A percentile compares a stretch with the other conserved stretches of the same genome.
These are phyloP conservation scores for Mycena amicta DNA, from an alignment of 768 basidiomycete species.

Conservation along the genomic window DNA sequence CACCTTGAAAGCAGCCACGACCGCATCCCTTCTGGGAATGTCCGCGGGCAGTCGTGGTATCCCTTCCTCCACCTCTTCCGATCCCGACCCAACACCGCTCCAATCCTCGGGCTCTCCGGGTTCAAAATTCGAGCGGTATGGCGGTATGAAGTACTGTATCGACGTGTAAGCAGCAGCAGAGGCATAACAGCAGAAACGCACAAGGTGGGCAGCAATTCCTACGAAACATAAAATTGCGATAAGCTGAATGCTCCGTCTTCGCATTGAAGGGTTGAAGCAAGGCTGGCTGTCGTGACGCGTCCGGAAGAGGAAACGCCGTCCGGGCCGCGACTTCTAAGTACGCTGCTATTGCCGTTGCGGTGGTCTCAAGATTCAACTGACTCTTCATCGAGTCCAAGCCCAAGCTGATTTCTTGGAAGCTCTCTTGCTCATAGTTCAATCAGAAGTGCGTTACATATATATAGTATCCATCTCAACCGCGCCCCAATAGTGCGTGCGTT, in stretches of 20 bases:
- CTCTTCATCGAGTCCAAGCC: no score
- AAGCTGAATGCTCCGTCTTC: neutral
- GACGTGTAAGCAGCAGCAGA: neutral
- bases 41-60: slow-evolving; percentile 37
- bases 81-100: neutral
- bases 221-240: neutral
- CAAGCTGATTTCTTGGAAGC: no score
- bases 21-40: slow-evolving; percentile 49
- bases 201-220: neutral
- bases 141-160: neutral
- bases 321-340: no score
- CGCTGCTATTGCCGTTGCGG: no score
- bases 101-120: neutral
- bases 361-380: no score
- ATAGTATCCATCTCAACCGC: no score
- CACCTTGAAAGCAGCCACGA: slow-evolving; percentile 66
- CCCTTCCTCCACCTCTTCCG: neutral
- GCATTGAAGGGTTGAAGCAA: no score
- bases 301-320: no score
- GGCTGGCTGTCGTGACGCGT: no score
- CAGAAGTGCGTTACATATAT: no score
- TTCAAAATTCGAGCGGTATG: neutral
- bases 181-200: neutral
- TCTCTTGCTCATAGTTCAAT: no score
- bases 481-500: no score